These are phyloP conservation scores for Phyllosticta capitalensis DNA, from an alignment of 2,329 filamentous ascomycete species.

Conservation along the genomic window DNA sequence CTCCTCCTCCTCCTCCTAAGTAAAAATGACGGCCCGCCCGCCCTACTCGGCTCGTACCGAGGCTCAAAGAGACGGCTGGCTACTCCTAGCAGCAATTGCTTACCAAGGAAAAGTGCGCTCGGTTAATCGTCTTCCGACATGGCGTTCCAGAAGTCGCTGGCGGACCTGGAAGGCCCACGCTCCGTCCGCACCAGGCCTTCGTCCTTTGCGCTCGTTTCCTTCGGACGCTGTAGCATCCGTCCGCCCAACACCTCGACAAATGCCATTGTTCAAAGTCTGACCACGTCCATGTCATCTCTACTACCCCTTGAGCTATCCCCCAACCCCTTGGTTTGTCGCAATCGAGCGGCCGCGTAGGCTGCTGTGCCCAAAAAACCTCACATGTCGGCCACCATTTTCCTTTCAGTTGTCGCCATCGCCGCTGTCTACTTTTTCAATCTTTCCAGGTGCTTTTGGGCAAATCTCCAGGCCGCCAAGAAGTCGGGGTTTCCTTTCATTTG, in stretches of 20 bases:
- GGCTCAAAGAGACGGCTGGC: background rate
- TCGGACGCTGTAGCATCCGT: background rate
- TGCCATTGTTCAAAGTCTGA: background rate
- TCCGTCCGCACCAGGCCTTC: background rate
- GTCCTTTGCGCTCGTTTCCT: background rate
- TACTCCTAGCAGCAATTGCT: background rate
- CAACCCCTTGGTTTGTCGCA: background rate
- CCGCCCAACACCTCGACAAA: background rate
- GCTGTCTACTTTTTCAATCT: constrained; percentile 25
- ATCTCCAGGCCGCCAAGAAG: constrained; percentile 35
- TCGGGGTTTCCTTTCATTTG: constrained; percentile 38
- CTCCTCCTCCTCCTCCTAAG: background rate
- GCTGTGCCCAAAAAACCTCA: background rate
- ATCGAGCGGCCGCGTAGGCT: background rate
- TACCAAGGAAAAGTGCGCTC: background rate
- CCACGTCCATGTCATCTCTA: background rate
- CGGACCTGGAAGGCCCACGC: background rate
- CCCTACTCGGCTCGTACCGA: background rate
- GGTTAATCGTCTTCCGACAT: background rate
- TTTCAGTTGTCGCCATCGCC: constrained; percentile 21
- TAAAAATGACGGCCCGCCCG: background rate
- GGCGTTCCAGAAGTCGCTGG: background rate
- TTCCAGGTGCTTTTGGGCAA: constrained; percentile 30
- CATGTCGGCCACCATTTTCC: constrained; percentile 20
- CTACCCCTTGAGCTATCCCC: background rate